phyloP scores from a whole-genome alignment of 768 basidiomycete genomes.

The Mycena floridula region DNA sequence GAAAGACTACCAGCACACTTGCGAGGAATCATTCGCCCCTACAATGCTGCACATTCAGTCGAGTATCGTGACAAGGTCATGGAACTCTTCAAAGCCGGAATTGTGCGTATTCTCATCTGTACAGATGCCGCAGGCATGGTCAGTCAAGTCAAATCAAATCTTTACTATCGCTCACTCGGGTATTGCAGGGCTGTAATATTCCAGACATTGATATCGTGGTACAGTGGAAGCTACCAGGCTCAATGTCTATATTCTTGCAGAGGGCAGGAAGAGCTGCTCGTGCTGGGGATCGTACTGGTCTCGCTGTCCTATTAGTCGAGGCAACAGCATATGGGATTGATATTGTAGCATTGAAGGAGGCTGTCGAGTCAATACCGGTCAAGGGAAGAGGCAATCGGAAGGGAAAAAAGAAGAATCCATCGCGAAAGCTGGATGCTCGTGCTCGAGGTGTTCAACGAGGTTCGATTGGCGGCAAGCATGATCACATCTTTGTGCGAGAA shows the following conservation, averaged over 20 bases:
- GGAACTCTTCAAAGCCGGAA: constrained; percentile 5
- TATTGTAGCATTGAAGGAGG: neutral
- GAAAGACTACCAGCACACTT: neutral
- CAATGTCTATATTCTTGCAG: constrained; percentile 15
- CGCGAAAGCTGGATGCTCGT: neutral
- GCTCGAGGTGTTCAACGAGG: neutral
- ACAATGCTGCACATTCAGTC: neutral
- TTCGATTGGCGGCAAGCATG: neutral
- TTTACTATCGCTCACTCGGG: neutral
- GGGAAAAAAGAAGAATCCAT: neutral
- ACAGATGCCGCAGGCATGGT: constrained; percentile 23
- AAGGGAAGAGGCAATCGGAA: neutral
- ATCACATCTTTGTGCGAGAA: neutral
- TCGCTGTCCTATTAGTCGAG: neutral
- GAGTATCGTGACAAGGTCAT: neutral
- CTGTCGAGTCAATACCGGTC: neutral
- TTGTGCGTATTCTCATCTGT: constrained; percentile 14
- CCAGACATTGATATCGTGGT: constrained; percentile 11
- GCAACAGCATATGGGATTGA: neutral
- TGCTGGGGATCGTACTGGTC: neutral
- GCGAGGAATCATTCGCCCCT: neutral
- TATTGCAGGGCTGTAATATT: constrained; percentile 10
- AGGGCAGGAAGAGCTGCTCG: constrained; percentile 13
- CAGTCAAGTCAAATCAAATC: neutral
- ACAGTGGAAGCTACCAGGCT: constrained; percentile 13